These are phyloP conservation scores for Komagataella pseudopastoris DNA, from an alignment of 805 yeast species.

Conservation along the genomic window DNA sequence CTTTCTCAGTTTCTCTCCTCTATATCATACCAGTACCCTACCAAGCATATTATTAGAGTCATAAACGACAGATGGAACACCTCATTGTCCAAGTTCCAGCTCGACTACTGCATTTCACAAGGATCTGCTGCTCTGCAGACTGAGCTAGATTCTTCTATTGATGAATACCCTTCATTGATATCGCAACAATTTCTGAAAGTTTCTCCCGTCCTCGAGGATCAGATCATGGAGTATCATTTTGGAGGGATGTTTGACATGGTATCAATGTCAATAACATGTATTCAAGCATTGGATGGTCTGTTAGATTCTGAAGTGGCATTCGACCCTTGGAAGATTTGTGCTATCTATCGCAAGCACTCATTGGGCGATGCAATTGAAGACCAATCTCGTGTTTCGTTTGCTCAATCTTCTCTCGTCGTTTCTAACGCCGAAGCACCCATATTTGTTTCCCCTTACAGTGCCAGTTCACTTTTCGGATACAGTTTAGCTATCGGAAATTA, in stretches of 20 bases:
- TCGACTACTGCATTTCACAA: conserved; percentile 36
- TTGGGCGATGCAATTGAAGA: not conserved
- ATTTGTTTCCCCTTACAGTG: conserved; percentile 1
- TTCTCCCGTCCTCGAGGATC: conserved; percentile 30
- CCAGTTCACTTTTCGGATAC: conserved; percentile 1
- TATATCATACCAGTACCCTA: conserved; percentile 28
- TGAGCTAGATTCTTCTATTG: conserved; percentile 19
- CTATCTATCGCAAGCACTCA: conserved; percentile 7
- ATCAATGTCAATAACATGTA: conserved; percentile 23
- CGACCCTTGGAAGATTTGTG: conserved; percentile 23
- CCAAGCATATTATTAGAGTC: conserved; percentile 26
- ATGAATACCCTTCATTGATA: conserved; percentile 1
- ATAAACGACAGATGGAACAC: conserved; percentile 22
- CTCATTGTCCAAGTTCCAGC: conserved; percentile 15
- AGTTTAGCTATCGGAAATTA: conserved; percentile 27
- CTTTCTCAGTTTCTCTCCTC: conserved; percentile 11
- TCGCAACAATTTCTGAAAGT: conserved; percentile 6
- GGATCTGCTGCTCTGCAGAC: conserved; percentile 38
- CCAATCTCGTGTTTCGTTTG: too few species aligned
- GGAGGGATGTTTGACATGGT: conserved; percentile 41
- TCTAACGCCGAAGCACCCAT: not conserved
- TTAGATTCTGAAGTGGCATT: conserved; percentile 14
- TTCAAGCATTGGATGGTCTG: conserved; percentile 25
- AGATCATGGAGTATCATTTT: conserved; percentile 30
- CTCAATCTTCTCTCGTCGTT: not conserved